Evolutionary conservation across 345 rosid species (phyloP).

Genomic region (Ceriops decandra): DNA sequence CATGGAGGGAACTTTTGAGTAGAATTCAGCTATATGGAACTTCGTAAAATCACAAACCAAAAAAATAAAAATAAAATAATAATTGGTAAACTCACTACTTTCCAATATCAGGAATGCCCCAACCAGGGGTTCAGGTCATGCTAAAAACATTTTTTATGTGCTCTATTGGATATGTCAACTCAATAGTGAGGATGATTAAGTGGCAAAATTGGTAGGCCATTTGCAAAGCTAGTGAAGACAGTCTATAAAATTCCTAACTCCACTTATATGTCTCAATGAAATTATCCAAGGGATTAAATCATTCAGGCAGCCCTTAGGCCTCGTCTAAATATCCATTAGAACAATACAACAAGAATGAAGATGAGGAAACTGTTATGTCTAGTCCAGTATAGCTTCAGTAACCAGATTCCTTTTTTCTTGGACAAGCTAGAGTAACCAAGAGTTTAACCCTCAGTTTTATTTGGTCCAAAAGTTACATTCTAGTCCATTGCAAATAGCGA

Average conservation of each 20-base stretch:
- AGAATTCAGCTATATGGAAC: neutral
- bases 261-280: neutral
- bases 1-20: neutral
- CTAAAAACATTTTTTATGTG: neutral
- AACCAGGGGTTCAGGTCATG: neutral
- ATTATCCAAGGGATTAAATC: too few relatives aligned
- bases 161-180: neutral
- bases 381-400: neutral
- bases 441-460: too few relatives aligned
- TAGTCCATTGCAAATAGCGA: too few relatives aligned
- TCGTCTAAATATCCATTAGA: neutral
- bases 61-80: too few relatives aligned
- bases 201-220: neutral
- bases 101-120: neutral
- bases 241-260: neutral
- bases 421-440: too few relatives aligned
- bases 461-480: too few relatives aligned
- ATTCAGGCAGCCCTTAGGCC: neutral
- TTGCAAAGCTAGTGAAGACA: neutral
- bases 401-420: too few relatives aligned
- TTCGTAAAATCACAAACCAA: too few relatives aligned
- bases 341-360: neutral
- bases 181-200: neutral
- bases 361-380: neutral
- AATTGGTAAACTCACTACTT: neutral